phyloP scores from a whole-genome alignment of 768 basidiomycete genomes.

The Stropharia rugosoannulata region DNA sequence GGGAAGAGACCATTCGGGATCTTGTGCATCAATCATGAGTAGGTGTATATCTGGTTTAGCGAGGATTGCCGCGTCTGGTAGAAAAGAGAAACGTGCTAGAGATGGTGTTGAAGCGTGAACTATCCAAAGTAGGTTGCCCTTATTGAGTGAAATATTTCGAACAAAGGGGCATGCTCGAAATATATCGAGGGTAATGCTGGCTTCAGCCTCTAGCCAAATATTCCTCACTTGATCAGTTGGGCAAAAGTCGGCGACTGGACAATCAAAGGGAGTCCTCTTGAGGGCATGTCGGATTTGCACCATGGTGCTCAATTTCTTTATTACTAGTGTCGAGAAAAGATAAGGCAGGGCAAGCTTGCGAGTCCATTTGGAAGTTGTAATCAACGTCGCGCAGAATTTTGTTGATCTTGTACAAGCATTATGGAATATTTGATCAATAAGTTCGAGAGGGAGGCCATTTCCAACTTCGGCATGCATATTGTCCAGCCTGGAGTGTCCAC shows the following conservation, averaged over 20 bases:
- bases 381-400: slow-evolving; percentile 16
- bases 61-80: neutral
- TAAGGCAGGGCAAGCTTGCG: slow-evolving; percentile 22
- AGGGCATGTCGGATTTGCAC: neutral
- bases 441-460: slow-evolving; percentile 18
- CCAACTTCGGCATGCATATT: too few species aligned
- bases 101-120: slow-evolving; percentile 8
- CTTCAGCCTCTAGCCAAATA: slow-evolving; percentile 20
- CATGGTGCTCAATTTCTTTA: slow-evolving; percentile 7
- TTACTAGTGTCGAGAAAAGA: slow-evolving; percentile 19
- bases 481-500: too few species aligned
- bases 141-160: slow-evolving; percentile 15
- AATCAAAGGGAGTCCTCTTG: neutral
- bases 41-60: slow-evolving; percentile 11
- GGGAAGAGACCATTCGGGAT: slow-evolving; percentile 10
- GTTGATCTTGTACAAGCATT: slow-evolving; percentile 17
- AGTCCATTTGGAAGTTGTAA: slow-evolving; percentile 21
- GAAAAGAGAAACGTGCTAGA: neutral
- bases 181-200: slow-evolving; percentile 16
- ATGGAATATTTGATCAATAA: slow-evolving; percentile 19
- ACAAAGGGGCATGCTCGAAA: slow-evolving; percentile 17
- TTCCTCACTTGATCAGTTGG: slow-evolving; percentile 11
- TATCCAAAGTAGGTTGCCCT: slow-evolving; percentile 21
- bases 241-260: slow-evolving; percentile 4
- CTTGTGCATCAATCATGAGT: slow-evolving; percentile 15